Evolutionary conservation across 2,329 filamentous ascomycete species (phyloP).

Genomic region (Venturiaceae sp.): DNA sequence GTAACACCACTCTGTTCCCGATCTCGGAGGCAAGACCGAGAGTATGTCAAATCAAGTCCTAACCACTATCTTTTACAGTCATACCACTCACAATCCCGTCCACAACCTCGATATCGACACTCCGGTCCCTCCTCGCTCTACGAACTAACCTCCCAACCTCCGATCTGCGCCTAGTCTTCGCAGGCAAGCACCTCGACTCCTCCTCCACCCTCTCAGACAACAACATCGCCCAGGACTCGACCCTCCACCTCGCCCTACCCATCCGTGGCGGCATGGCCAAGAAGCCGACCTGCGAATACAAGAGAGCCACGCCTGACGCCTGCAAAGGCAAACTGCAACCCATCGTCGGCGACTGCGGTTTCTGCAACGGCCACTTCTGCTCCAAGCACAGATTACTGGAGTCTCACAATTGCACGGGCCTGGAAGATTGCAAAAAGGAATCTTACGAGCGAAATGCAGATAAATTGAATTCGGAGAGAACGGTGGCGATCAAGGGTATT

Average conservation of each 20-base stretch:
- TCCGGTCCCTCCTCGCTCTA: conserved; percentile 46
- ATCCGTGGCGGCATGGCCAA: conserved; percentile 47
- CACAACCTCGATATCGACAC: conserved; percentile 44
- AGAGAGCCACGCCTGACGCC: conserved; percentile 57
- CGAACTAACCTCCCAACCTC: conserved; percentile 42
- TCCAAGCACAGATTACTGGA: conserved; percentile 90
- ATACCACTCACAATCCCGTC: conserved; percentile 46
- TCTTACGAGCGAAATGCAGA: conserved; percentile 89
- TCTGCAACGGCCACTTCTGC: conserved; percentile 91
- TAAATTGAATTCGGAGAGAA: conserved; percentile 85
- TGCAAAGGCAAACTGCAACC: conserved; percentile 83
- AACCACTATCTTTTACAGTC: conserved; percentile 29
- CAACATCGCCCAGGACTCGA: conserved; percentile 39
- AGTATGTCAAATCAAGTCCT: conserved; percentile 10
- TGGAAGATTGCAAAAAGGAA: conserved; percentile 98
- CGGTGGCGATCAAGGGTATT: conserved; percentile 86
- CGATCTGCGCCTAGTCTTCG: conserved; percentile 46
- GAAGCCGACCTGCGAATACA: conserved; percentile 10
- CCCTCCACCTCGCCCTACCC: conserved; percentile 45
- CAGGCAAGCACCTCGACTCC: conserved; percentile 44
- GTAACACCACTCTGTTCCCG: conserved; percentile 15
- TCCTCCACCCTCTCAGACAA: conserved; percentile 35
- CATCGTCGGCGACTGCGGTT: conserved; percentile 92
- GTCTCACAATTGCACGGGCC: conserved; percentile 82
- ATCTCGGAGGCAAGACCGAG: background rate